These are phyloP conservation scores for Flueggea neowawraea DNA, from an alignment of 441 rosid species.

Conservation along the genomic window DNA sequence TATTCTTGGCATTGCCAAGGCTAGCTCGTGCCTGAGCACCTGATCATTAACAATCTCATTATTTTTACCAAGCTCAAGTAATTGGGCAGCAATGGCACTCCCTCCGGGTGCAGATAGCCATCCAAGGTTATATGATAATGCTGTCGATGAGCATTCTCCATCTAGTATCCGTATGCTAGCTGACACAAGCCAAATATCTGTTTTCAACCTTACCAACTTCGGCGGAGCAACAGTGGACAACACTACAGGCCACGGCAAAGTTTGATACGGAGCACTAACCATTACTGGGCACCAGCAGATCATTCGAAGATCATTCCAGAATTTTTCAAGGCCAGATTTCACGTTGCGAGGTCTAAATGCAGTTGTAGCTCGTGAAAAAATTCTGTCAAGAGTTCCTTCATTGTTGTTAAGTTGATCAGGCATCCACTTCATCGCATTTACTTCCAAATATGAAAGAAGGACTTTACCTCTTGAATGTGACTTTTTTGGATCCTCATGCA, in stretches of 20 bases:
- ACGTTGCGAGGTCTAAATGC: conserved; percentile 80
- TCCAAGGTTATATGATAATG: conserved; percentile 89
- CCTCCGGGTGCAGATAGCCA: conserved; percentile 98
- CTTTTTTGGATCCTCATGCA: conserved; percentile 71
- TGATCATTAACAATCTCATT: conserved; percentile 81
- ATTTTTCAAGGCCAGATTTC: conserved; percentile 79
- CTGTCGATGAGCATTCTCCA: conserved; percentile 95
- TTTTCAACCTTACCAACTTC: conserved; percentile 79
- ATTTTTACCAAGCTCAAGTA: conserved; percentile 98
- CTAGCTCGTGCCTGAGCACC: conserved; percentile 83
- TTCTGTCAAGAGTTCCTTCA: conserved; percentile 68
- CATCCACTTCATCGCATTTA: conserved; percentile 89
- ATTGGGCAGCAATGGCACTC: conserved; percentile 95
- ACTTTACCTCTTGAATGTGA: conserved; percentile 82
- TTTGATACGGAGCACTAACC: conserved; percentile 78
- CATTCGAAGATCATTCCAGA: conserved; percentile 88
- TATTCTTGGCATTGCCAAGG: conserved; percentile 91
- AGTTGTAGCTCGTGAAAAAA: conserved; percentile 87
- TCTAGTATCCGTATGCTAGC: conserved; percentile 98
- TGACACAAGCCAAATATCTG: conserved; percentile 96
- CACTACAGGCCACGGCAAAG: conserved; percentile 93
- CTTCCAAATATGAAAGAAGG: conserved; percentile 91
- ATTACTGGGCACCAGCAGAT: conserved; percentile 99
- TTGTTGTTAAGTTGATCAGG: conserved; percentile 64
- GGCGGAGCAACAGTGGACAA: conserved; percentile 96